Conservation (phyloP, 1,139 yeast genomes). For the Meyerozyma carpophila region DNA sequence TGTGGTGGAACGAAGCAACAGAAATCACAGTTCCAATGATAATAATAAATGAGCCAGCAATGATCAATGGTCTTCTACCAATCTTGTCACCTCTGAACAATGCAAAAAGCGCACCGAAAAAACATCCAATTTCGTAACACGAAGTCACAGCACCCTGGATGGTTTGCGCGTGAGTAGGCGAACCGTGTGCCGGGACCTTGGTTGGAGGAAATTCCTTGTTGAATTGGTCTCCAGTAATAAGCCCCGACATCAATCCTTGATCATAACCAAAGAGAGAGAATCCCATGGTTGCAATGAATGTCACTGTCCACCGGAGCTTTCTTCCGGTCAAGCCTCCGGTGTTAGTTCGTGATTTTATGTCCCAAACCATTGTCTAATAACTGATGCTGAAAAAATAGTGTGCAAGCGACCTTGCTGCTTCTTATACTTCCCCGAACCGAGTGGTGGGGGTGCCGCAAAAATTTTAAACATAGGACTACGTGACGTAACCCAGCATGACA, state of each 20-base stretch:
- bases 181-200: conserved; percentile 15
- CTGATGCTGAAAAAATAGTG: too few species aligned
- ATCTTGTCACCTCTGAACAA: conserved; percentile 55
- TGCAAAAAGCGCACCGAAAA: conserved; percentile 66
- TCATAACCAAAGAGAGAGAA: conserved; percentile 73
- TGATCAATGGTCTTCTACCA: conserved; percentile 65
- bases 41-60: conserved; percentile 54
- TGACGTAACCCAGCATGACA: background rate
- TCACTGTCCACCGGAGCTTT: conserved; percentile 38
- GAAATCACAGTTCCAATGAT: conserved; percentile 63
- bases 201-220: conserved; percentile 55
- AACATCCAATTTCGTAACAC: conserved; percentile 75
- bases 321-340: conserved; percentile 49
- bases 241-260: conserved; percentile 75
- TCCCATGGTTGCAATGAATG: conserved; percentile 57
- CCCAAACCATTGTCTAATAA: background rate
- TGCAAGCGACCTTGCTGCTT: background rate
- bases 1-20: conserved; percentile 46
- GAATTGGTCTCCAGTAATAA: conserved; percentile 59
- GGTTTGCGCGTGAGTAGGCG: conserved; percentile 32
- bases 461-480: background rate
- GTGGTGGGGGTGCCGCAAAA: conserved; percentile 1
- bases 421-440: background rate
- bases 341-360: conserved; percentile 25
- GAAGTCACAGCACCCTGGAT: conserved; percentile 68